Evolutionary conservation across 345 rosid species (phyloP), one percentile per base, ranked within the genome.

Genomic region (Nasturtium officinale): DNA sequence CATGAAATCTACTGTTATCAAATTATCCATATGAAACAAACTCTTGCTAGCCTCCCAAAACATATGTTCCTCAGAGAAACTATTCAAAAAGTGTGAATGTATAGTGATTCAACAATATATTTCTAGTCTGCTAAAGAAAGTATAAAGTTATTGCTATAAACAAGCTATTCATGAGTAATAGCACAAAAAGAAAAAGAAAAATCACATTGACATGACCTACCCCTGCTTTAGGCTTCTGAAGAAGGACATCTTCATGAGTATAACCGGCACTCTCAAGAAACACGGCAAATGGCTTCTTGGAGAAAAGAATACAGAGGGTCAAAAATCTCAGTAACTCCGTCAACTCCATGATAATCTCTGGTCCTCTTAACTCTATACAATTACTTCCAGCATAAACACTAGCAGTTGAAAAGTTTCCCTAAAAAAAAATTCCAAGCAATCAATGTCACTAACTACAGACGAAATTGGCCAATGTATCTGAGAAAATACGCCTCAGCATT

Each of bases 221-320:
- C 89, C 87, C 99, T 12, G 99, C 99, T 76, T 95, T 95, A 25
- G 99, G 99, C 78, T 90, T 87, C 78, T 95, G 96, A 76, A 95
- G 85, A 72, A 90, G 94, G 33, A 91, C 96, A 79, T 95, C 87
- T 21, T 95, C 90, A 33, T 80, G 70, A 67, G 90, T 78, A 80
- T 78, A 90, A 25, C 94, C 96, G 0, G 96, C 85, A 45, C 87
- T 77, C 65, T 90, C 99, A 62, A 95, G 77, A 82, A 95, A 95
- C 76, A 91, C 86, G 0, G 87, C 85, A 83, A 95, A 95, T 3
- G 96, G 90, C 85, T 88, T 91, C 82, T 91, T 95, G 2, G 99
- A 91, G 84, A 95, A 95, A 66, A 87, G 83, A 87, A 90, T 89
- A 80, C 98, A 90, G 61, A 86, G 87, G 8, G 88, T 88, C 86